phyloP scores from a whole-genome alignment of 495 filamentous ascomycete genomes.

The Xylaria castorea region DNA sequence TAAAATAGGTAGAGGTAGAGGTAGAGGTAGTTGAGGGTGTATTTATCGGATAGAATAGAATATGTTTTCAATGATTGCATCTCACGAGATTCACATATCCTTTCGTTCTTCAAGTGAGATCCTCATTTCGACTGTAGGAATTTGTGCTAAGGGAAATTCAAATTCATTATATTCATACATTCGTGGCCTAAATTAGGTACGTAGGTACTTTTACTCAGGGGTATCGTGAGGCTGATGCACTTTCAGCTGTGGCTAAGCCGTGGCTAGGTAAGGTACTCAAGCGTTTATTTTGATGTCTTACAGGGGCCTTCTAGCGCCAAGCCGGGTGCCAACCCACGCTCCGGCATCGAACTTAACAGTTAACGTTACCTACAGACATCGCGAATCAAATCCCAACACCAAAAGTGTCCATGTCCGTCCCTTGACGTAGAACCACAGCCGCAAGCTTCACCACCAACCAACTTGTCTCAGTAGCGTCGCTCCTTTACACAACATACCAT shows the following conservation, averaged over 20 bases:
- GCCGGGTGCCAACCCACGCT: no score
- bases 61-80: neutral
- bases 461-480: neutral
- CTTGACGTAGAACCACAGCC: neutral
- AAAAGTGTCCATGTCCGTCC: neutral
- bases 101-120: neutral
- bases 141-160: neutral
- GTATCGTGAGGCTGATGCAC: neutral
- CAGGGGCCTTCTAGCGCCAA: no score
- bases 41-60: neutral
- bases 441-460: neutral
- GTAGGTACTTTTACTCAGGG: no score
- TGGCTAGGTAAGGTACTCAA: no score
- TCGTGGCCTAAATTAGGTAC: no score
- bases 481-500: slow-evolving; percentile 3
- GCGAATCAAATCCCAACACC: neutral
- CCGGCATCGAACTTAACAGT: neutral
- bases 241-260: neutral
- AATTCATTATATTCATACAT: neutral
- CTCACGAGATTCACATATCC: neutral
- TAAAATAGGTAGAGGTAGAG: no score
- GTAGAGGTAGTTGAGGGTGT: neutral
- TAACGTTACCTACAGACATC: no score
- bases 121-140: neutral
- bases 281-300: no score